Base-by-base conservation (phyloP, 2,329 filamentous ascomycete genomes). In the Talaromyces piceae region DNA sequence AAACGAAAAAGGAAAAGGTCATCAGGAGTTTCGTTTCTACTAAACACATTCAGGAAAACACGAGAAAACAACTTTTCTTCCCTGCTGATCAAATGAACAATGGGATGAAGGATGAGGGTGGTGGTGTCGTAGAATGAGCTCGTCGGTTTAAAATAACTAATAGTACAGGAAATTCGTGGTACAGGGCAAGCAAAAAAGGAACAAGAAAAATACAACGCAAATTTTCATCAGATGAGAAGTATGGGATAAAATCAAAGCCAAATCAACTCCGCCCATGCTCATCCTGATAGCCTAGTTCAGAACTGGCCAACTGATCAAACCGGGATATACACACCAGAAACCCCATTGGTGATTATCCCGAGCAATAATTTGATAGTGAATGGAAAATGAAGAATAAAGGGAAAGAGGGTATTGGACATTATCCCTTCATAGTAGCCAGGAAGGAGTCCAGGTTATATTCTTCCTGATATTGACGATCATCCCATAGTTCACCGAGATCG, bases 401-500 rank as follows among this genome's bases (percentile, higher is more conserved):
- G 18, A 6, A 45, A 27, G 37, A 45, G 27, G 16, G 16, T 30
- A 30, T n/a, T n/a, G n/a, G 28, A 18, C 6, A 25, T 66, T 63
- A 76, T 50, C 65, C 72, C 64, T 89, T 88, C 88, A 98, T 96
- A 59, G 82, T 94, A 68, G 90, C 91, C 73, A 98, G 78, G 74
- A 97, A 98, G 3, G 88, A 91, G 62, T 95, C 90, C 59, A 98
- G 74, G 67, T 97, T 89, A 68, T 96, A 97, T 70, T 95, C 94
- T 73, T 98, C 93, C 71, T 96, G 90, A 69, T 98, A 98, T 74
- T 96, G 91, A 66, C 84, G 85, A 67, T 96, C 91, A 67, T 98
- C 93, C 91, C 93, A 98, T 26, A 98, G 74, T 70, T 98, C 93
- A 52, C 89, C 91, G 52, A 98, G 72, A 64, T 97, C 93, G 66